Base-by-base conservation (phyloP, 208 protist genomes). In the Leishmania aethiopica region DNA sequence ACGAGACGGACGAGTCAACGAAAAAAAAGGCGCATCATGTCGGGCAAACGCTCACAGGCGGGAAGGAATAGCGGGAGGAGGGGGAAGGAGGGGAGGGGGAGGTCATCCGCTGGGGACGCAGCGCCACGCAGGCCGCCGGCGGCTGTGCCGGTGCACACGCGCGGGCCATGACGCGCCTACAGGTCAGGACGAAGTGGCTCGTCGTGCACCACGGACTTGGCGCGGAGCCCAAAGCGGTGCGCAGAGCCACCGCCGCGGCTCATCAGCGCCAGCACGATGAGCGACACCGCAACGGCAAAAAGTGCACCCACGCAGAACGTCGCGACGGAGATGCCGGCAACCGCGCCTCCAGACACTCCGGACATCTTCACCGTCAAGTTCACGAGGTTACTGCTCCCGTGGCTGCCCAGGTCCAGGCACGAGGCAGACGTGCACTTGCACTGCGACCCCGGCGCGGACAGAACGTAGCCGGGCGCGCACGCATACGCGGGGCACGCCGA, bases 291-390 rank as follows among this genome's bases (percentile, higher is more conserved):
- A 32, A 49, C 42, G 40, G 71, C 40, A 74, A 77, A 5, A 22
- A 73, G 15, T 11, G 53, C 57, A 55, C 71, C 79, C 1, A 62
- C 59, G 47, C 42, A 53, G 79, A 82, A 78, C 45, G 72, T 82
- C 32, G 72, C 79, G 47, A 77, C 70, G 37, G 78, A 70, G 59
- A 77, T 82, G 72, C 79, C 72, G 70, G 72, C 79, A 49, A 59
- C 53, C 28, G 79, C 45, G 72, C 59, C 79, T 28, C 49, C 51
- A 62, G 78, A 75, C 28, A 82, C 79, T 25, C 79, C 79, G 45
- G 69, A n/a, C 70, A 69, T 53, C 42, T 73, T 49, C 72, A 82
- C 55, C 72, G 70, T 77, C 8, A 72, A 59, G 8, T 17, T 6
- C 71, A 72, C 57, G 28, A 17, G 10, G 62, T 55, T 59, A 32